Evolutionary conservation across 768 basidiomycete genomes (phyloP).

Genomic region (Leccinellum rugosiceps): DNA sequence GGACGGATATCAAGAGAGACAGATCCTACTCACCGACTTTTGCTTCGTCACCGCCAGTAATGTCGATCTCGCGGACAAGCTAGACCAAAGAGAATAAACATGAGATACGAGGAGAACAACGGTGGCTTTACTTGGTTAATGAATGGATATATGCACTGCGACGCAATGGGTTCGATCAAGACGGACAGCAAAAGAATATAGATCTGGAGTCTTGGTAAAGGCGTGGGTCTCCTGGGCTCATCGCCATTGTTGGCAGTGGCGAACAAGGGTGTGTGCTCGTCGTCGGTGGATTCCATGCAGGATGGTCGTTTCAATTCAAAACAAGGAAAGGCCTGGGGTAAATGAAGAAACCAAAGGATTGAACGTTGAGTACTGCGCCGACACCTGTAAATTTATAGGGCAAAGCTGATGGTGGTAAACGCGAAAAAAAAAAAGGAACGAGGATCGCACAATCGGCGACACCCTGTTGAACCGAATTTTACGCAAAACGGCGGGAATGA

Average conservation of each 20-base stretch:
- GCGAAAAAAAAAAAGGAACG: not conserved
- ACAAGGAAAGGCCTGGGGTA: not conserved
- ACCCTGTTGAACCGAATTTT: not conserved
- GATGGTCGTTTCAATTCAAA: slow-evolving; percentile 15
- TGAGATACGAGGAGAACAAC: not conserved
- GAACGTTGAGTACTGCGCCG: not conserved
- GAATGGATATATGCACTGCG: slow-evolving; percentile 48
- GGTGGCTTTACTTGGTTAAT: slow-evolving; percentile 40
- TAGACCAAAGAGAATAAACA: slow-evolving; percentile 13
- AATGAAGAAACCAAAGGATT: not conserved
- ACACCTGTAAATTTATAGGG: slow-evolving; percentile 19
- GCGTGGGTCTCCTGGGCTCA: slow-evolving; percentile 32
- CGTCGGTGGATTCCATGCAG: slow-evolving; percentile 6
- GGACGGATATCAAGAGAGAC: not conserved
- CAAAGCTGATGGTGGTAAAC: slow-evolving; percentile 5
- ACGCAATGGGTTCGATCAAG: slow-evolving; percentile 48
- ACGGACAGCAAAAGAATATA: slow-evolving; percentile 40
- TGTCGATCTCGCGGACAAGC: slow-evolving; percentile 42
- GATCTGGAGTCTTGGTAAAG: slow-evolving; percentile 45
- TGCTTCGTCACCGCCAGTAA: slow-evolving; percentile 41
- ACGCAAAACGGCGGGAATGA: not conserved
- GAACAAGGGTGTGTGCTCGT: slow-evolving; percentile 26
- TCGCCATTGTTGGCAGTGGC: slow-evolving; percentile 6
- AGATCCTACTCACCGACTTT: slow-evolving; percentile 31
- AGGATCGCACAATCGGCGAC: not conserved